Evolutionary conservation across 2,329 filamentous ascomycete species (phyloP).

Genomic region (Colletotrichum sp.): DNA sequence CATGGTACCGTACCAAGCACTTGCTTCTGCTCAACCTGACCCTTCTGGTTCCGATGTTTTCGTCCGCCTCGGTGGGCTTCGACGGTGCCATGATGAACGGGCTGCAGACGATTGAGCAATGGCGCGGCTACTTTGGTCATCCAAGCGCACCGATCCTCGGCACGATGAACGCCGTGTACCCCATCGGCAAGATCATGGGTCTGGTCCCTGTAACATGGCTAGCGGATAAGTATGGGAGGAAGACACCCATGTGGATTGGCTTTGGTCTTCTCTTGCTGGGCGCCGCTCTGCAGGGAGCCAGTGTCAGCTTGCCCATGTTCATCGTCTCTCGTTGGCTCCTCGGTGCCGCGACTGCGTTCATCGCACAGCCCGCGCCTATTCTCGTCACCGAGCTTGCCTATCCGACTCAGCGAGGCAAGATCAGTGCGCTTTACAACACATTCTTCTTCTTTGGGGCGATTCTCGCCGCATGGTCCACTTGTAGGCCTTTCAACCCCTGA

Average conservation of each 20-base stretch:
- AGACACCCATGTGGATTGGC: constrained; percentile 32
- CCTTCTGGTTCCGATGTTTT: constrained; percentile 45
- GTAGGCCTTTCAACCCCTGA: not conserved
- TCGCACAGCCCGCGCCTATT: constrained; percentile 32
- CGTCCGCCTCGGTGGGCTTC: constrained; percentile 45
- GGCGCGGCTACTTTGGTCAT: constrained; percentile 37
- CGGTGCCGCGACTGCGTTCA: constrained; percentile 33
- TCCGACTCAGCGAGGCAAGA: constrained; percentile 35
- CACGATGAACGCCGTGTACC: constrained; percentile 18
- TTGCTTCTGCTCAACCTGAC: constrained; percentile 47
- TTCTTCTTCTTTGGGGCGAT: constrained; percentile 41
- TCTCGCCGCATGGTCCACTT: constrained; percentile 30
- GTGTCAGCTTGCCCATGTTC: constrained; percentile 30
- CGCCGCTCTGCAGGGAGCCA: constrained; percentile 30
- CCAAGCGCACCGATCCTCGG: constrained; percentile 3
- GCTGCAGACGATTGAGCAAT: constrained; percentile 38
- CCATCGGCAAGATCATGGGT: constrained; percentile 17
- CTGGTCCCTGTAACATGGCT: constrained; percentile 14
- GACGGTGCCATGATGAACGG: constrained; percentile 38
- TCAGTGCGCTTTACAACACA: constrained; percentile 50
- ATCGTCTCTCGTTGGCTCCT: constrained; percentile 36
- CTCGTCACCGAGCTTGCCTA: constrained; percentile 39
- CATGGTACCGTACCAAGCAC: constrained; percentile 47
- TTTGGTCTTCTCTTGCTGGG: constrained; percentile 33
- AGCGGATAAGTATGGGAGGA: constrained; percentile 40